Conservation (phyloP, 805 yeast genomes). For the Saturnispora diversa region DNA sequence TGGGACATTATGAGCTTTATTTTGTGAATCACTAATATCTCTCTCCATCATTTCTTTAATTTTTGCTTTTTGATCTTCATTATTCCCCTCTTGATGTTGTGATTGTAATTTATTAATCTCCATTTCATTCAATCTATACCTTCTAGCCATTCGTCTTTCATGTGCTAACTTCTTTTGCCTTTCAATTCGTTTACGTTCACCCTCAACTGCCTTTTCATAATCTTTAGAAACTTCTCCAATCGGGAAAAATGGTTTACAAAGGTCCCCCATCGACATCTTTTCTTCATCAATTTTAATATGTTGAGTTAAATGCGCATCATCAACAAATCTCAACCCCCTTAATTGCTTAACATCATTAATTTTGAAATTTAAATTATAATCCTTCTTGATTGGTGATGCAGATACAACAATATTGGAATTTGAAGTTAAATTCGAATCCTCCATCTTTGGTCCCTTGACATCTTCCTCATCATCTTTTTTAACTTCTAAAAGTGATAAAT, state of each 20-base stretch:
- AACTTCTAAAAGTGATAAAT: conserved; percentile 6
- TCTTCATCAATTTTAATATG: conserved; percentile 42
- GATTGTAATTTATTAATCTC: conserved; percentile 16
- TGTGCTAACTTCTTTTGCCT: conserved; percentile 28
- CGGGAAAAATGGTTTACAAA: conserved; percentile 60
- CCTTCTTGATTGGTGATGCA: conserved; percentile 9
- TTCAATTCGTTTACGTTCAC: conserved; percentile 26
- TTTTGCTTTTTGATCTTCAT: conserved; percentile 14
- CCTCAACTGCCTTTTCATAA: conserved; percentile 47
- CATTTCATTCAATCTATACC: conserved; percentile 27
- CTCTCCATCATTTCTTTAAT: conserved; percentile 17
- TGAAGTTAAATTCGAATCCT: conserved; percentile 11
- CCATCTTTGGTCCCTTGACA: conserved; percentile 8
- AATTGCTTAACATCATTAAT: conserved; percentile 24
- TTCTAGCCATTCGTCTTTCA: conserved; percentile 37
- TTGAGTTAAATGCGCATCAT: conserved; percentile 34
- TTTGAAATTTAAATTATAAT: conserved; percentile 9
- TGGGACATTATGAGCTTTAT: conserved; percentile 18
- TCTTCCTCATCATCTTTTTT: conserved; percentile 2
- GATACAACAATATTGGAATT: conserved; percentile 6
- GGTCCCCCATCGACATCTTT: conserved; percentile 54
- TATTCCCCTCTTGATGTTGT: conserved; percentile 17
- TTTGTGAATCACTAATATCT: conserved; percentile 37
- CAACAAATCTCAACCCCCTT: conserved; percentile 29
- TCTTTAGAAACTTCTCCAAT: conserved; percentile 58